Base-by-base conservation (phyloP, 805 yeast species). In the Wickerhamiella azyma region DNA sequence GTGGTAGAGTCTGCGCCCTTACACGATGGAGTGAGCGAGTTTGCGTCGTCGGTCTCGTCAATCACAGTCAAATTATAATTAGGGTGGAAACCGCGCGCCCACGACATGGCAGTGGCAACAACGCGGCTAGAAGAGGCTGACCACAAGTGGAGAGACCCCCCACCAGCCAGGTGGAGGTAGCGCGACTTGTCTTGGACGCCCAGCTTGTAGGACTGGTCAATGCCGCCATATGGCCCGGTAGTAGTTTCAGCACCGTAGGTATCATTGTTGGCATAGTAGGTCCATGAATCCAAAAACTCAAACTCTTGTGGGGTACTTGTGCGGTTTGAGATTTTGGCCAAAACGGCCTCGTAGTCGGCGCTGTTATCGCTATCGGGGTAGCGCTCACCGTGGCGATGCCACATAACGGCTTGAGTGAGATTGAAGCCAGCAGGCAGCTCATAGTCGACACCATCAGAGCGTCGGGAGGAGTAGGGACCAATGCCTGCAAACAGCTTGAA, bases 51-150 rank as follows among this genome's bases (percentile, higher is more conserved):
- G 38, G 68, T 66, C 19, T 77, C 53, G 8, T 33, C 37, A 10
- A 71, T 62, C 29, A 65, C 54, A 37, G 72, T 54, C 24, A 59
- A 64, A 14, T 68, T 62, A 29, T 59, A 58, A 43, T 65, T 66
- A 9, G 73, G 72, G 53, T 75, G 65, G 60, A 80, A 78, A 0
- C 84, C 85, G 52, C 71, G 64, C 9, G 79, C 75, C 56, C 78
- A 79, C 54, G 66, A 63, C 24, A 66, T 59, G 7, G 81, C 74
- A 33, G 81, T 72, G 49, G 71, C 75, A 48, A 70, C 68, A 28
- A 75, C 55, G 9, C 57, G 56, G 48, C 51, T 38, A 18, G 43
- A 46, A 13, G 35, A 52, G 19, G 48, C 32, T 7, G 50, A 62
- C 55, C 74, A 75, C 14, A 74, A 65, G n/a, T 72, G 69, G 26